These are phyloP conservation scores for Plantago elongata DNA, from an alignment of 257 asterid species.

Conservation along the genomic window DNA sequence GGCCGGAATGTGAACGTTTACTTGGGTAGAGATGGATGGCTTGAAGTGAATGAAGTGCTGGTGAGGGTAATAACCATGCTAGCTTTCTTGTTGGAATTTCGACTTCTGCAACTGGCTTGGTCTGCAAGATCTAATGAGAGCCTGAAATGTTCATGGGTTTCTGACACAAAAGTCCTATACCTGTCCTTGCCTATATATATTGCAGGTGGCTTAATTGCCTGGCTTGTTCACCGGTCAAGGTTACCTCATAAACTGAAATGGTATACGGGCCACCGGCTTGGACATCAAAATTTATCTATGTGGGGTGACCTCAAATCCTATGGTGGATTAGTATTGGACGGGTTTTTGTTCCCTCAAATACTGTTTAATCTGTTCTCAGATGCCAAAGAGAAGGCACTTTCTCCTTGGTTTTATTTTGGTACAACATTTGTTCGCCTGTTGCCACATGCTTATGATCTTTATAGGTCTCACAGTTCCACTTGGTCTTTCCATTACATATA, in stretches of 20 bases:
- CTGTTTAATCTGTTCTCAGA: conserved; percentile 55
- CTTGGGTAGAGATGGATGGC: conserved; percentile 71
- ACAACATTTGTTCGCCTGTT: conserved; percentile 60
- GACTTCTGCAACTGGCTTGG: conserved; percentile 78
- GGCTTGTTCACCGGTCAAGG: conserved; percentile 50
- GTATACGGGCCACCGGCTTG: conserved; percentile 4
- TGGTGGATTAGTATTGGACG: conserved; percentile 65
- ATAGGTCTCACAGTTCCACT: conserved; percentile 46
- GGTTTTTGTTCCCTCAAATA: conserved; percentile 80
- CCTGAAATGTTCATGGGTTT: conserved; percentile 41
- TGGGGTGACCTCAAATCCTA: conserved; percentile 75
- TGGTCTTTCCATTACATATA: conserved; percentile 53
- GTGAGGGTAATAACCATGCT: conserved; percentile 84
- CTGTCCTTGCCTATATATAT: conserved; percentile 62
- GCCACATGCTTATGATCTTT: conserved; percentile 81
- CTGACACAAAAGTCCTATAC: conserved; percentile 68
- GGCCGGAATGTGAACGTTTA: conserved; percentile 46
- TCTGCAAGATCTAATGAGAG: conserved; percentile 54
- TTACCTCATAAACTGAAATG: conserved; percentile 30
- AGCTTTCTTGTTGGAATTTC: conserved; percentile 77
- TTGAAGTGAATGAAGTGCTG: conserved; percentile 77
- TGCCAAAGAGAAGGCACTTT: conserved; percentile 53
- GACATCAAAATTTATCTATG: conserved; percentile 26
- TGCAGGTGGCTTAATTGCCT: conserved; percentile 63
- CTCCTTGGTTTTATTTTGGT: conserved; percentile 61